Evolutionary conservation across 139 green algal genomes (phyloP), one percentile per base, ranked within the genome.

Genomic region (Ettlia oleoabundans): DNA sequence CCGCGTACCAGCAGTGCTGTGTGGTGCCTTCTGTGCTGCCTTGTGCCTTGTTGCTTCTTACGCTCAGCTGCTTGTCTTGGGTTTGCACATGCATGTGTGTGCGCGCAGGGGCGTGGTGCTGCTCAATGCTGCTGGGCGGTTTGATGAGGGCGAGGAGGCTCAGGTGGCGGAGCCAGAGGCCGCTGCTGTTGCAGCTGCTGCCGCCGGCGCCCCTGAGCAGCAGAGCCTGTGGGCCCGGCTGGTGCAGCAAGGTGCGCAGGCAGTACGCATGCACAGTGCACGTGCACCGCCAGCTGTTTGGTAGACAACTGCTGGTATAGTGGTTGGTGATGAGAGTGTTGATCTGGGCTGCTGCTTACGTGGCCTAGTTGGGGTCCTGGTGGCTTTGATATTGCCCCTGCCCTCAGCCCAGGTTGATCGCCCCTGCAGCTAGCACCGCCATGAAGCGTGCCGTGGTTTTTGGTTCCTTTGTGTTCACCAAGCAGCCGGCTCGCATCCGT

Each of bases 401-500:
- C 47, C 47, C 47, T 58, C 15, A 24, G 13, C 38, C 38, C 35
- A 3, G 15, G 19, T 4, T 21, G 8, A 22, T 33, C 65, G 9
- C 2, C 33, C 35, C 8, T 53, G 40, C 47, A 75, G 76, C 76
- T 2, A 32, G 53, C 41, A 35, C 78, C 0, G 22, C 22, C 8
- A 28, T 72, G 1, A 95, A 94, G 84, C 84, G 93, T 1, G 80
- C 80, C 26, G 87, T 88, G 18, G 61, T 97, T 41, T 90, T 75
- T 6, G 88, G 89, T 73, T 90, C 92, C 0, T 97, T 97, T 68
- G 52, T 92, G 9, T 85, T 83, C 22, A 86, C 93, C 35, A 95
- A 94, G 90, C 89, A 94, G 83, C 93, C 93, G 4, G 52, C 78
- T 18, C 89, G 90, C 37, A 92, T 97, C 79, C 83, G 87, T n/a